Conservation (phyloP, 1,284 basidiomycete species). For the Chondrostereum purpureum region DNA sequence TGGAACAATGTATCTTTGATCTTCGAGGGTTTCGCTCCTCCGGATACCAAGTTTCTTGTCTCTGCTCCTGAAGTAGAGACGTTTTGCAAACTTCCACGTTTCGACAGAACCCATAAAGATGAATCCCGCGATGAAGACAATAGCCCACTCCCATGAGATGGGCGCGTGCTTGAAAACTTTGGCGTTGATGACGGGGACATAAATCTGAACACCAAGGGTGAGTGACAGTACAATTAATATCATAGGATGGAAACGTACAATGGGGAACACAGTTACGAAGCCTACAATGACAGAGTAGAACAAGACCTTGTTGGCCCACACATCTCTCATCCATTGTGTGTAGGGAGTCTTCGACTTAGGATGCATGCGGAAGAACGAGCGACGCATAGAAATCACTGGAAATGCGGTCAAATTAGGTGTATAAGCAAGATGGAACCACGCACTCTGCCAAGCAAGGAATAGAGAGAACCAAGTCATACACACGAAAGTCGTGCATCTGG, state of each 20-base stretch:
- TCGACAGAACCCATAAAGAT: background rate
- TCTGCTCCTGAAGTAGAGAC: background rate
- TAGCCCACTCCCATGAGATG: conserved; percentile 40
- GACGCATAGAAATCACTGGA: background rate
- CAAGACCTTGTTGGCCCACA: conserved; percentile 38
- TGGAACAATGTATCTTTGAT: background rate
- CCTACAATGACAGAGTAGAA: conserved; percentile 34
- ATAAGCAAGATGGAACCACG: background rate
- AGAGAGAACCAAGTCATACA: background rate
- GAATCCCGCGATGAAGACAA: conserved; percentile 17
- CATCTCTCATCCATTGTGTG: background rate
- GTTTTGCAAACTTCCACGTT: background rate
- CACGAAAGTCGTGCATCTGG: background rate
- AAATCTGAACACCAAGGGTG: conserved; percentile 15
- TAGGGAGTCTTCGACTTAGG: background rate
- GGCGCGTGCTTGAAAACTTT: conserved; percentile 36
- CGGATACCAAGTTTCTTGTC: background rate
- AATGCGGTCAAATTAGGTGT: background rate
- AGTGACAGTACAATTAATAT: conserved; percentile 1
- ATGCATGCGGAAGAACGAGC: background rate
- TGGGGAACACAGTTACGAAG: conserved; percentile 13
- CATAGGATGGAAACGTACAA: background rate
- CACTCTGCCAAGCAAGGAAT: background rate
- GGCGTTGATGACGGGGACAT: conserved; percentile 38
- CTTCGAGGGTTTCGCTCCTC: background rate